Conservation (phyloP, 2,329 filamentous ascomycete genomes). For the Aspergillus awamori region DNA sequence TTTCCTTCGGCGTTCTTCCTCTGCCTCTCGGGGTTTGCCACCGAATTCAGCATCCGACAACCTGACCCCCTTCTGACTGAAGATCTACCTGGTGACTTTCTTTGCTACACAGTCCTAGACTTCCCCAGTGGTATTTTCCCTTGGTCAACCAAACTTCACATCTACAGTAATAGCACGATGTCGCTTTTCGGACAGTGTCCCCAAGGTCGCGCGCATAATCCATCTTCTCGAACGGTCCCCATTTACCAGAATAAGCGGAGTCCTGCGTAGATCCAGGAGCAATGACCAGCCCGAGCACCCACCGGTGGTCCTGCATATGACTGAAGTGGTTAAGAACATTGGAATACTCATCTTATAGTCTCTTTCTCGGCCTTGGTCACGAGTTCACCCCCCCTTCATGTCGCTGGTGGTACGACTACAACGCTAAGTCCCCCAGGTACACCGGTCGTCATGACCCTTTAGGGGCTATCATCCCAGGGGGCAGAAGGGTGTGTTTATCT, state of each 20-base stretch:
- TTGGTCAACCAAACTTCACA: background rate
- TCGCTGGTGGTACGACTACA: background rate
- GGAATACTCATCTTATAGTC: conserved; percentile 2
- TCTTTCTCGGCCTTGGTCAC: background rate
- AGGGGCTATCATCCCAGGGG: background rate
- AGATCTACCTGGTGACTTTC: background rate
- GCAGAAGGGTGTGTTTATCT: background rate
- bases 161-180: background rate
- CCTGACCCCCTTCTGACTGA: background rate
- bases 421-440: background rate
- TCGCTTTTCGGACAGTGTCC: background rate
- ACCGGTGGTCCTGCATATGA: conserved; percentile 7
- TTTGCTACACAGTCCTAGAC: background rate
- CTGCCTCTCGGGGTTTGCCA: background rate
- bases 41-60: conserved; percentile 4
- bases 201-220: background rate
- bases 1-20: background rate
- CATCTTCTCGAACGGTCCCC: background rate
- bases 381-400: background rate
- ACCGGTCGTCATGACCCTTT: background rate
- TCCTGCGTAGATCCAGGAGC: conserved; percentile 17
- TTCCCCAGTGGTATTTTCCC: background rate
- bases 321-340: conserved; percentile 3
- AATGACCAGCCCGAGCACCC: conserved; percentile 16
- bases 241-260: conserved; percentile 14